Evolutionary conservation across 306 rosid genomes (phyloP).

Genomic region (Dryas drummondii): DNA sequence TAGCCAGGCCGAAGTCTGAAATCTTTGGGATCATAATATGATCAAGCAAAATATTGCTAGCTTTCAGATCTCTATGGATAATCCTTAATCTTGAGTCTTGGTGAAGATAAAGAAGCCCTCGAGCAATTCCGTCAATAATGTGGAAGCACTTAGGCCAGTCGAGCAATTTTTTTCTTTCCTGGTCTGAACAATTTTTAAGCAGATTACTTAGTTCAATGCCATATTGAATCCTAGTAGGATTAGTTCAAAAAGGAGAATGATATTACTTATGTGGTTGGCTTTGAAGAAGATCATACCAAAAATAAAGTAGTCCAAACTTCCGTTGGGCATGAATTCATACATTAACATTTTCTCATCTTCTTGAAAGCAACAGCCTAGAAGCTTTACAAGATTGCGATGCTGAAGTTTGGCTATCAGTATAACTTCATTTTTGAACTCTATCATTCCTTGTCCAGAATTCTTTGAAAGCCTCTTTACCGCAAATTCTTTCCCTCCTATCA

Average conservation of each 20-base stretch:
- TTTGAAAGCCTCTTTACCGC: neutral
- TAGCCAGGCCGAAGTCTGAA: constrained; percentile 47
- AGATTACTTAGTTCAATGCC: neutral
- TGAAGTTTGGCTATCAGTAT: constrained; percentile 27
- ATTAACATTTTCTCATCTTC: constrained; percentile 33
- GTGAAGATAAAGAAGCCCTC: constrained; percentile 41
- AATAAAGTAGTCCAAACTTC: constrained; percentile 46
- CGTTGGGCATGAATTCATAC: constrained; percentile 40
- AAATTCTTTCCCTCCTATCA: neutral
- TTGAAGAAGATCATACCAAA: constrained; percentile 29
- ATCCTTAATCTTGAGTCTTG: constrained; percentile 41
- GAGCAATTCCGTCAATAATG: constrained; percentile 30
- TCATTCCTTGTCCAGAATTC: constrained; percentile 14
- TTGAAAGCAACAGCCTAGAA: constrained; percentile 38
- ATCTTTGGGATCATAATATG: constrained; percentile 38
- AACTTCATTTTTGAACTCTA: constrained; percentile 12
- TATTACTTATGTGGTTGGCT: neutral
- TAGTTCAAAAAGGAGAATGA: neutral
- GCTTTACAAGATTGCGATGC: constrained; percentile 40
- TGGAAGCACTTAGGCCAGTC: constrained; percentile 28
- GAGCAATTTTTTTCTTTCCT: neutral
- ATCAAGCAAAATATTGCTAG: constrained; percentile 44
- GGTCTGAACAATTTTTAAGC: neutral
- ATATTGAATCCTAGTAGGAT: neutral
- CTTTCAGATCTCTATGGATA: constrained; percentile 42